Evolutionary conservation across 768 basidiomycete species (phyloP).

Genomic region (Rhodosporidiobolus odoratus): DNA sequence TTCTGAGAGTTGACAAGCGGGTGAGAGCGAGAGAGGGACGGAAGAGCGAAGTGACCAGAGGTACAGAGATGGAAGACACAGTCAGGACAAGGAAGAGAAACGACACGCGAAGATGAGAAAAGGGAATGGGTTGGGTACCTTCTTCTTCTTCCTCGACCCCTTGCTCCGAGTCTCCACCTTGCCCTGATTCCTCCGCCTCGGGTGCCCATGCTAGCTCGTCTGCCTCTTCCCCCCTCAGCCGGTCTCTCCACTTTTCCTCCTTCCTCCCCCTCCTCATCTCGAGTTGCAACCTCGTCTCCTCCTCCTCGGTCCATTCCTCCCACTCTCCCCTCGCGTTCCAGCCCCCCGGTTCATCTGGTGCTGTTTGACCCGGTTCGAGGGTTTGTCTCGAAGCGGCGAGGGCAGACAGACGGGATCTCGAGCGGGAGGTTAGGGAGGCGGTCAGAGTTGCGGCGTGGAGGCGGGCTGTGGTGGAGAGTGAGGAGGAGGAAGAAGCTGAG

Average conservation of each 20-base stretch:
- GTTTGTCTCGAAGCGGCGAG: neutral
- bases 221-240: neutral
- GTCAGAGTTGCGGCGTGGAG: too few species aligned
- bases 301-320: constrained; percentile 22
- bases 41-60: too few species aligned
- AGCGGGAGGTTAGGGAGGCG: too few species aligned
- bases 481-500: neutral
- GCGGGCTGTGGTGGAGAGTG: neutral
- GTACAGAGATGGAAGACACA: too few species aligned
- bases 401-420: neutral
- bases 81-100: too few species aligned
- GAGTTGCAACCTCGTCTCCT: constrained; percentile 13
- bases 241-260: constrained; percentile 3
- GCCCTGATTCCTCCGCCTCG: neutral
- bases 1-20: neutral
- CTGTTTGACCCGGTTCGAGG: neutral
- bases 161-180: too few species aligned
- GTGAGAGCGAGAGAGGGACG: neutral
- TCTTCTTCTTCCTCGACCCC: too few species aligned
- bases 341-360: constrained; percentile 13
- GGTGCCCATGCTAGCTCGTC: neutral
- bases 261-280: constrained; percentile 18
- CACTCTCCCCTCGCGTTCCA: constrained; percentile 20
- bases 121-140: too few species aligned
- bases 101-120: too few species aligned